phyloP scores from a whole-genome alignment of 208 protist species.

The Lotmaria passim region DNA sequence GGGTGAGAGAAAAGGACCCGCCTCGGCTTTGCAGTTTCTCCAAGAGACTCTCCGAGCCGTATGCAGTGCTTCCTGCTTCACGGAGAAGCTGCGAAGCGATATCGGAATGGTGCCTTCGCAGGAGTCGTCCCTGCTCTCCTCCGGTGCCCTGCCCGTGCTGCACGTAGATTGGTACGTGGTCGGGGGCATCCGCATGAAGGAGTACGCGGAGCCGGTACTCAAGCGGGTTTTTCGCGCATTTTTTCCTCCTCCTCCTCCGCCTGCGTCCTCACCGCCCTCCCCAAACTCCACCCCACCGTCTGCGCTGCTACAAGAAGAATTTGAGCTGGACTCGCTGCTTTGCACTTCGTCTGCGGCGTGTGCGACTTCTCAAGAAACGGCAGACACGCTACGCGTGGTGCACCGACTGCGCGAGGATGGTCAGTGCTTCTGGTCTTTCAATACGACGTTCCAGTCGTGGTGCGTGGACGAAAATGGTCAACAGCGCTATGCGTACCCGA shows the following conservation, averaged over 20 bases:
- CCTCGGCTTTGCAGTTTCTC: neutral
- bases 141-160: slow-evolving; percentile 35
- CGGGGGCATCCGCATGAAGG: slow-evolving; percentile 47
- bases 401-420: slow-evolving; percentile 76
- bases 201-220: slow-evolving; percentile 42
- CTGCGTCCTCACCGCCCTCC: slow-evolving; percentile 26
- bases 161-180: slow-evolving; percentile 76
- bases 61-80: too few species aligned
- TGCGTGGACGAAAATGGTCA: slow-evolving; percentile 19
- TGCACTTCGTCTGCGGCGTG: neutral
- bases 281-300: slow-evolving; percentile 4
- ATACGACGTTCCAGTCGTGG: slow-evolving; percentile 59
- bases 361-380: neutral
- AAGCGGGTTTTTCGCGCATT: slow-evolving; percentile 42
- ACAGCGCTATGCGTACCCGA: slow-evolving; percentile 46
- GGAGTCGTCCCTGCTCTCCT: too few species aligned
- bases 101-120: too few species aligned
- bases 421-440: slow-evolving; percentile 70
- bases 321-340: neutral
- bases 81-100: too few species aligned
- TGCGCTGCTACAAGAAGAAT: slow-evolving; percentile 9
- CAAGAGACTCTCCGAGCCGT: neutral
- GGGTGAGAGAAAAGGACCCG: too few species aligned
- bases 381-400: slow-evolving; percentile 9
- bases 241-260: slow-evolving; percentile 28